Percentiles rank a stretch among this genome's conserved stretches.
Conservation (phyloP, 202 grass and related monocot genomes). For the Hordeum pubiflorum region DNA sequence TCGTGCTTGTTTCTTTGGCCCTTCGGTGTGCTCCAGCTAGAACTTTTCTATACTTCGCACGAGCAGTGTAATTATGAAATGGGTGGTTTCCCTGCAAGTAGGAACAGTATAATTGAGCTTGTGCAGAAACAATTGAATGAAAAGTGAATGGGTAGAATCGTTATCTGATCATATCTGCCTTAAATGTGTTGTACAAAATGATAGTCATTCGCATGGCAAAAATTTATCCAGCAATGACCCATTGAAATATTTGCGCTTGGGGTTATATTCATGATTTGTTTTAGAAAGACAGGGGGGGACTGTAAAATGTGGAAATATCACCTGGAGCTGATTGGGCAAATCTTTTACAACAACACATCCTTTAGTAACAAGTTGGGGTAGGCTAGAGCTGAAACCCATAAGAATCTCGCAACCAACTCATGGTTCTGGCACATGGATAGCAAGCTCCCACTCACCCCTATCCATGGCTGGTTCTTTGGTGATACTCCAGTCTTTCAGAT, state of each 20-base stretch:
- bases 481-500: too few species aligned
- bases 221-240: not conserved
- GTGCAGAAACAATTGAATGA: not conserved
- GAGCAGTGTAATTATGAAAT: constrained; percentile 93
- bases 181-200: not conserved
- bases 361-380: too few species aligned
- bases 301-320: constrained; percentile 1
- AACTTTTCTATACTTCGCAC: constrained; percentile 74
- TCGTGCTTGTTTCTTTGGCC: constrained; percentile 27
- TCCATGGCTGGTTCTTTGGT: too few species aligned
- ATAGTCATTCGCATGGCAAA: not conserved
- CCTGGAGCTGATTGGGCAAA: not conserved
- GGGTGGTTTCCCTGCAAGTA: constrained; percentile 70
- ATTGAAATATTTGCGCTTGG: not conserved
- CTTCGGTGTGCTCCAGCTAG: constrained; percentile 31
- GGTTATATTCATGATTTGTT: not conserved
- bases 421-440: too few species aligned
- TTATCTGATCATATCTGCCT: not conserved
- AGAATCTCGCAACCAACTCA: too few species aligned
- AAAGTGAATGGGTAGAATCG: not conserved
- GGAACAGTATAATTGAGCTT: constrained; percentile 1
- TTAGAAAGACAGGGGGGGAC: not conserved
- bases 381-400: too few species aligned
- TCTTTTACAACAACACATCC: not conserved
- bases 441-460: too few species aligned